phyloP scores from a whole-genome alignment of 2,329 filamentous ascomycete species.

The Podosphaera fusca region DNA sequence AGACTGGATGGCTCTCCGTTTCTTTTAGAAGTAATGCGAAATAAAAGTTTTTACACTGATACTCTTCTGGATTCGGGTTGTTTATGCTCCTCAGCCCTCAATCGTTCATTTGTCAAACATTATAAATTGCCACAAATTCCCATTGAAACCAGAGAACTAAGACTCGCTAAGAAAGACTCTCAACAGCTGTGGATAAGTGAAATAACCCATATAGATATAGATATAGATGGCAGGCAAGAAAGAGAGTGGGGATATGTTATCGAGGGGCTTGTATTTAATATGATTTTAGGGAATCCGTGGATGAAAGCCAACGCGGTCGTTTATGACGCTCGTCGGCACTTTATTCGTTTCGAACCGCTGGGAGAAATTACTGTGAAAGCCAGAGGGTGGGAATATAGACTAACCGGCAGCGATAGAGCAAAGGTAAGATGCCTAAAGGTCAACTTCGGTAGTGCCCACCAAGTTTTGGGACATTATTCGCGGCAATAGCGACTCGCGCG shows the following conservation, averaged over 20 bases:
- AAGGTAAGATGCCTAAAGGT: not conserved
- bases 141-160: not conserved
- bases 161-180: not conserved
- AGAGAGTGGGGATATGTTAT: not conserved
- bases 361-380: not conserved
- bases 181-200: not conserved
- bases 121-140: not conserved
- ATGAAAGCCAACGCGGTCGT: too few relatives aligned
- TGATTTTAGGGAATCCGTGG: too few relatives aligned
- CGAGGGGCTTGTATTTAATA: not conserved
- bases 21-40: not conserved
- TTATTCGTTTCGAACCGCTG: not conserved
- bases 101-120: not conserved
- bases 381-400: not conserved
- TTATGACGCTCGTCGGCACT: too few relatives aligned
- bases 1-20: too few relatives aligned
- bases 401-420: not conserved
- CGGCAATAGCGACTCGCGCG: not conserved
- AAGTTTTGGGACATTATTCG: not conserved
- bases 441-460: not conserved
- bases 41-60: not conserved
- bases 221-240: not conserved
- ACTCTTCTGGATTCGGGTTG: not conserved
- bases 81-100: not conserved
- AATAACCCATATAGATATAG: not conserved